phyloP scores from a whole-genome alignment of 139 green algal genomes.

The Volvox africanus region DNA sequence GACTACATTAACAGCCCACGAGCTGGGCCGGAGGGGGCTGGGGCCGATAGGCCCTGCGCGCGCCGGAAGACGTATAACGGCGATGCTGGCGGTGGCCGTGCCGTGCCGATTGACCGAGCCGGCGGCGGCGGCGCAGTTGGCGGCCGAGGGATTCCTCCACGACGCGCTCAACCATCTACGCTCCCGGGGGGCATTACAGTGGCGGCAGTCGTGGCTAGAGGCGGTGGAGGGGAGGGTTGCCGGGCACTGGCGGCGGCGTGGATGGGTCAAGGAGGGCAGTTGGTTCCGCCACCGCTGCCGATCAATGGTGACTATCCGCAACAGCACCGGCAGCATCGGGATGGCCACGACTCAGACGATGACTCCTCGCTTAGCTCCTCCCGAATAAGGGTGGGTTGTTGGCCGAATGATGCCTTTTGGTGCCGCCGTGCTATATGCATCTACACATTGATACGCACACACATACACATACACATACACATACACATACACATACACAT shows the following conservation, averaged over 20 bases:
- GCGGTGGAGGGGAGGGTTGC: background rate
- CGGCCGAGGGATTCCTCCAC: too few relatives aligned
- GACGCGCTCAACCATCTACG: background rate
- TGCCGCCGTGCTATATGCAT: background rate
- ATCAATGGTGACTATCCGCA: background rate
- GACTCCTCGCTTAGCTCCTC: background rate
- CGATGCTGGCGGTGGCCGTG: background rate
- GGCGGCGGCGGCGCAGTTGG: background rate
- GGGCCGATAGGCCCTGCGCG: background rate
- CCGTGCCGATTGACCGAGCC: background rate
- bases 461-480: background rate
- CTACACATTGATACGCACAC: background rate
- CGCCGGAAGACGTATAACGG: slow-evolving; percentile 11
- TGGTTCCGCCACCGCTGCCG: background rate
- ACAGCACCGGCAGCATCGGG: background rate
- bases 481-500: background rate
- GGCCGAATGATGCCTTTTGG: background rate
- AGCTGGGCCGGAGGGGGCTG: background rate
- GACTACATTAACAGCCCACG: too few relatives aligned
- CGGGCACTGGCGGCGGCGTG: background rate
- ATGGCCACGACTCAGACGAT: background rate
- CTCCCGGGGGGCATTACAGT: background rate
- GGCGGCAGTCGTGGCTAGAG: too few relatives aligned
- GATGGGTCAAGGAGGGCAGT: background rate
- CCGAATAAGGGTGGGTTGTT: background rate